These are phyloP conservation scores for Pseudocohnilembus persalinus DNA, from an alignment of 169 alveolate species.

Conservation along the genomic window DNA sequence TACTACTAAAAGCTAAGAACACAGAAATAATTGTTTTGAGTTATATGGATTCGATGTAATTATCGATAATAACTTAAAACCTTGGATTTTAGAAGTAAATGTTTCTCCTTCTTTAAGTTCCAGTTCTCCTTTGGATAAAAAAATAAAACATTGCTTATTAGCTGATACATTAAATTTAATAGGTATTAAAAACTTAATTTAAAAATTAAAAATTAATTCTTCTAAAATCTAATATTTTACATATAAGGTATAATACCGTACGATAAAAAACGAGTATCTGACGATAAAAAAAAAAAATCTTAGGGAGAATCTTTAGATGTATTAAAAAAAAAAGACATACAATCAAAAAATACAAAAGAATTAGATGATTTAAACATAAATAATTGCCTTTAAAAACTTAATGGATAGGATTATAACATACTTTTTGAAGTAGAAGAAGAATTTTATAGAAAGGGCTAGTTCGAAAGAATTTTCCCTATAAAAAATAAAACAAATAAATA, in stretches of 20 bases:
- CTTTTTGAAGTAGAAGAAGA: slow-evolving; percentile 57
- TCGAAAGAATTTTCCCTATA: slow-evolving; percentile 52
- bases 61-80: slow-evolving; percentile 72
- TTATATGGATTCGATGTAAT: slow-evolving; percentile 87
- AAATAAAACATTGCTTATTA: slow-evolving; percentile 67
- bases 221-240: no score
- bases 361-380: background rate
- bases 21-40: slow-evolving; percentile 75
- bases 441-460: slow-evolving; percentile 49
- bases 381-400: slow-evolving; percentile 17
- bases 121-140: slow-evolving; percentile 76
- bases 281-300: slow-evolving; percentile 17
- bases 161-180: slow-evolving; percentile 71
- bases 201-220: no score
- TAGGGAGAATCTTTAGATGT: background rate
- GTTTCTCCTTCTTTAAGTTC: slow-evolving; percentile 82
- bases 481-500: slow-evolving; percentile 50
- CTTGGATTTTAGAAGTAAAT: slow-evolving; percentile 89
- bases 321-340: slow-evolving; percentile 20
- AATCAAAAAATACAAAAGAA: slow-evolving; percentile 28
- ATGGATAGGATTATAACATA: slow-evolving; percentile 21
- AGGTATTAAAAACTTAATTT: slow-evolving; percentile 40
- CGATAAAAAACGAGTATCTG: slow-evolving; percentile 30
- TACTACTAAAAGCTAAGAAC: slow-evolving; percentile 44
- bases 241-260: slow-evolving; percentile 49